These are phyloP conservation scores for Pythium chondricola DNA, from an alignment of 352 stramenopile species.

Conservation along the genomic window DNA sequence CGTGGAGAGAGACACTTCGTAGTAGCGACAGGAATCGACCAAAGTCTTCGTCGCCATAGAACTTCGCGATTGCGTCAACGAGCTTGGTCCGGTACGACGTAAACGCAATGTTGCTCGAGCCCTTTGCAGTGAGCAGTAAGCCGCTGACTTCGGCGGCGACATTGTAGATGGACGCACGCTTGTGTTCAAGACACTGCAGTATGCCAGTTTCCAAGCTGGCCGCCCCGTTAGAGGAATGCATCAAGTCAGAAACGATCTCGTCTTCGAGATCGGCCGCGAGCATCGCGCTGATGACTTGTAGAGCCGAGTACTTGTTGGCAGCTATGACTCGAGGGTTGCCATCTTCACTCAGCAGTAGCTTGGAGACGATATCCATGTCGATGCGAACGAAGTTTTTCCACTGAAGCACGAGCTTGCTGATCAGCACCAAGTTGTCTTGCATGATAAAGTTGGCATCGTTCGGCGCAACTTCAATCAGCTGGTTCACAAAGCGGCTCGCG, in stretches of 20 bases:
- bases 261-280: constrained; percentile 25
- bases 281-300: constrained; percentile 66
- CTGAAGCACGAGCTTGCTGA: constrained; percentile 43
- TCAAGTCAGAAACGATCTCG: constrained; percentile 18
- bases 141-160: constrained; percentile 65
- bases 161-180: constrained; percentile 38
- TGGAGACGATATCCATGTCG: constrained; percentile 30
- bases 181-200: constrained; percentile 40
- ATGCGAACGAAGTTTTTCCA: constrained; percentile 47
- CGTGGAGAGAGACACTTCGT: constrained; percentile 56
- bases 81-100: constrained; percentile 30
- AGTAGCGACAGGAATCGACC: constrained; percentile 55
- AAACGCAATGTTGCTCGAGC: not conserved
- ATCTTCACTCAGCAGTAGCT: constrained; percentile 30
- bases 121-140: constrained; percentile 21
- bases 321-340: constrained; percentile 32
- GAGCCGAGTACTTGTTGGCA: constrained; percentile 37
- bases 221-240: constrained; percentile 6
- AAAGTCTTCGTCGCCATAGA: constrained; percentile 61
- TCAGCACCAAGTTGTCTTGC: constrained; percentile 57
- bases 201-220: constrained; percentile 43
- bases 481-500: constrained; percentile 46
- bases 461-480: constrained; percentile 48
- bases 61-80: constrained; percentile 33
- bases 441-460: constrained; percentile 43